Base-by-base conservation (phyloP, 2,329 filamentous ascomycete genomes). In the Aspergillus quadrilineatus region DNA sequence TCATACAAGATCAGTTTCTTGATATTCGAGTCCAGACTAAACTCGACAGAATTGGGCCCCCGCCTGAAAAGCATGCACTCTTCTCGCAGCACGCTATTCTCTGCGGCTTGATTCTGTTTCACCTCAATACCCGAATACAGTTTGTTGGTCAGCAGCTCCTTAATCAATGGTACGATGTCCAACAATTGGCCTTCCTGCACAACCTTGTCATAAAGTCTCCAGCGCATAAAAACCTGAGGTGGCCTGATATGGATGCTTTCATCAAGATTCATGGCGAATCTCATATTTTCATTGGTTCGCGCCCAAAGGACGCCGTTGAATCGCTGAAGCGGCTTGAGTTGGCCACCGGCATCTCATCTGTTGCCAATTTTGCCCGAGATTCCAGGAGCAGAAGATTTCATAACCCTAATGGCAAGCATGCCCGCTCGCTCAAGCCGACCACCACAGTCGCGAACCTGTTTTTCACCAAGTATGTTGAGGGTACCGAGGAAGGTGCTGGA, bases 171-270 rank as follows among this genome's bases (percentile, higher is more conserved):
- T 66, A 67, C 41, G 63, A 69, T 36, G 65, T 70, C 30, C 64
- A 66, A 37, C 63, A 66, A 52, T 42, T 71, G 48, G 68, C 67
- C 12, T 71, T 69, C 45, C 62, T 70, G 53, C 52, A 69, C 58
- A 70, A 70, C 29, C 63, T 69, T 12, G 58, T 67, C 39, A 62
- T 55, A 26, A 53, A 57, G n/a, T 17, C 22, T 32, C 50, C 52
- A 42, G 34, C 22, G 8, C 52, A 63, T 42, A 60, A 59, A 43
- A 39, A 65, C 41, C 12, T 70, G 52, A 59, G 42, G 10, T 70
- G 65, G 67, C 66, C 66, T 51, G 66, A 70, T 49, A 69, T 70
- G 58, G 67, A 69, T 15, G 49, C 65, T 47, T 69, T 69, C 45
- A 60, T 69, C 44, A 64, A 68, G 45, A 67, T 70, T 14, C 68